Percentiles rank a stretch among this genome's conserved stretches.
Evolutionary conservation across 345 rosid species (phyloP).

Genomic region (Moringa oleifera): DNA sequence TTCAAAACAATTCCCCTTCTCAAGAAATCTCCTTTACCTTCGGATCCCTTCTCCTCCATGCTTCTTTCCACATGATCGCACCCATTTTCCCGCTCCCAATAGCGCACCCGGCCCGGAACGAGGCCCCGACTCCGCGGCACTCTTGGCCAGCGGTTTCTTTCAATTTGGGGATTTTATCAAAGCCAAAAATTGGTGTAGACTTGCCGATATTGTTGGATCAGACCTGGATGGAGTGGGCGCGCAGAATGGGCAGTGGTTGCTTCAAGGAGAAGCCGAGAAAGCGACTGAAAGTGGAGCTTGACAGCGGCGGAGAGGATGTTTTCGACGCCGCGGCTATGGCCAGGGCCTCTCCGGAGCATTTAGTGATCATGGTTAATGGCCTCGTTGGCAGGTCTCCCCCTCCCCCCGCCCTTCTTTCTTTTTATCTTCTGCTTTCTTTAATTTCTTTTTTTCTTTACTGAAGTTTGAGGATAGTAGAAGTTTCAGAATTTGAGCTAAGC

Average conservation of each 20-base stretch:
- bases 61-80: constrained; percentile 39
- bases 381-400: constrained; percentile 58
- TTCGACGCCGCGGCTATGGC: constrained; percentile 36
- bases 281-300: constrained; percentile 42
- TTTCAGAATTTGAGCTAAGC: background rate
- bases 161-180: constrained; percentile 13
- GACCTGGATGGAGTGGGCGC: constrained; percentile 35
- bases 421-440: too few relatives aligned
- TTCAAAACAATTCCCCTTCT: background rate
- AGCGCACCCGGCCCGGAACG: constrained; percentile 13
- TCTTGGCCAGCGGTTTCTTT: background rate
- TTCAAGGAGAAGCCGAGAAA: constrained; percentile 30
- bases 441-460: background rate
- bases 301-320: constrained; percentile 63
- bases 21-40: background rate
- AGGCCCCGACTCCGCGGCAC: background rate
- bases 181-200: constrained; percentile 5
- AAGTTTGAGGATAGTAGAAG: background rate
- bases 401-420: too few relatives aligned
- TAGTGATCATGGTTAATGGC: constrained; percentile 86
- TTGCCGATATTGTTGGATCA: constrained; percentile 6
- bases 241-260: constrained; percentile 42
- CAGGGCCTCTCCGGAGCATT: constrained; percentile 49
- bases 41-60: background rate
- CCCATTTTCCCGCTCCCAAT: constrained; percentile 23